Conservation (phyloP, 75 land plant genomes). For the Pinus albicaulis region DNA sequence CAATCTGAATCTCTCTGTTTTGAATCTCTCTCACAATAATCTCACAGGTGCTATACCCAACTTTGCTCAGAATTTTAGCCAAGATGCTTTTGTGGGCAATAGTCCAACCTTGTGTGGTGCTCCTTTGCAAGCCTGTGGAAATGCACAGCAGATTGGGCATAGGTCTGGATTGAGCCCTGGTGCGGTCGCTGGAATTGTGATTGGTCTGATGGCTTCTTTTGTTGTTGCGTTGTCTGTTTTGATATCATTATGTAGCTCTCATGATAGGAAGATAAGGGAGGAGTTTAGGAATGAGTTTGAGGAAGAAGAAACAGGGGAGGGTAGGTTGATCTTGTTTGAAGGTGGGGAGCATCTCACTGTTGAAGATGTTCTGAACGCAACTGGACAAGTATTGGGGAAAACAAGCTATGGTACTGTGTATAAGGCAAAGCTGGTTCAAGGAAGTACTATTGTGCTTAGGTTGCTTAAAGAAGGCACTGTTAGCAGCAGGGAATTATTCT, state of each 20-base stretch:
- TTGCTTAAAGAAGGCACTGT: conserved; percentile 67
- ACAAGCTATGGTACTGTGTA: conserved; percentile 87
- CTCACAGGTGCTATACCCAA: conserved; percentile 71
- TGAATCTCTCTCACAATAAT: conserved; percentile 80
- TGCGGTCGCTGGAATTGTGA: conserved; percentile 69
- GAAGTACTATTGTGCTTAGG: conserved; percentile 66
- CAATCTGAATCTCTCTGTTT: conserved; percentile 32
- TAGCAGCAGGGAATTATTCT: conserved; percentile 49
- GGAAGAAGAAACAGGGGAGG: conserved; percentile 45
- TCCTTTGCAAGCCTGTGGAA: conserved; percentile 34
- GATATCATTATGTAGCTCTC: conserved; percentile 42
- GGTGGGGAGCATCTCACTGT: conserved; percentile 86
- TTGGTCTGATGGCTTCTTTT: conserved; percentile 56
- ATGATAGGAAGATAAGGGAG: conserved; percentile 40
- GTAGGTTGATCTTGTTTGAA: conserved; percentile 68
- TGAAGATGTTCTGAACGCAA: conserved; percentile 84
- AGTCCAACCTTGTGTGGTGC: conserved; percentile 50
- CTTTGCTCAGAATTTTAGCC: conserved; percentile 26
- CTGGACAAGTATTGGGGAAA: conserved; percentile 89
- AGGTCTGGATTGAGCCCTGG: conserved; percentile 45
- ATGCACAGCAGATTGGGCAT: background rate
- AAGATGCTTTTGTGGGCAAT: conserved; percentile 53
- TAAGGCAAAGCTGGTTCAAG: conserved; percentile 75
- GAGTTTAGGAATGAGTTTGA: conserved; percentile 11
- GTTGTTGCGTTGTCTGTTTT: conserved; percentile 55